Percentiles rank a stretch among this genome's conserved stretches.
Evolutionary conservation across 2,329 filamentous ascomycete species (phyloP).

Genomic region (Cladosporium sphaerospermum): DNA sequence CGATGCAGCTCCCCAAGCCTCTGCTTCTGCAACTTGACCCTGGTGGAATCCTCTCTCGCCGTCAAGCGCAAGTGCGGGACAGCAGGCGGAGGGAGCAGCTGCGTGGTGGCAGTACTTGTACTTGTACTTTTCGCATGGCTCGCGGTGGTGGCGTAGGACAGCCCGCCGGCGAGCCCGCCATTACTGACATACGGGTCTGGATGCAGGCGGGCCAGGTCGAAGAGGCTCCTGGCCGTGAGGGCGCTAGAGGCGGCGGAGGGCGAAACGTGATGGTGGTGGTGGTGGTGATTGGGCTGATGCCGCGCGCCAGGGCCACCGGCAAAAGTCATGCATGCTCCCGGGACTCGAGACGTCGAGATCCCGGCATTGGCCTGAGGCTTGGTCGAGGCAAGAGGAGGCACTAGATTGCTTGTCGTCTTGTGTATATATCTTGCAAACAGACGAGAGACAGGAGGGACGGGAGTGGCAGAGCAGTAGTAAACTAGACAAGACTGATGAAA

Average conservation of each 20-base stretch:
- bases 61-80: slow-evolving; percentile 1
- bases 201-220: slow-evolving; percentile 2
- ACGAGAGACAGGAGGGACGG: too few species aligned
- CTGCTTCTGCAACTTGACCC: slow-evolving; percentile 27
- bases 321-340: slow-evolving; percentile 7
- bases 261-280: slow-evolving; percentile 11
- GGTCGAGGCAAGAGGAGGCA: too few species aligned
- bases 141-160: not conserved
- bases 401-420: too few species aligned
- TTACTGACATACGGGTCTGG: not conserved
- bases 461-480: not conserved
- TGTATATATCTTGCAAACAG: too few species aligned
- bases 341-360: not conserved
- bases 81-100: not conserved
- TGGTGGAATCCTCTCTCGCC: slow-evolving; percentile 21
- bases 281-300: slow-evolving; percentile 10
- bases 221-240: slow-evolving; percentile 1
- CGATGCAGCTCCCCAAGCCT: slow-evolving; percentile 15
- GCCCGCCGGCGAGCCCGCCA: not conserved
- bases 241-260: not conserved
- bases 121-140: not conserved
- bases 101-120: not conserved
- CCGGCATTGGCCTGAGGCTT: not conserved
- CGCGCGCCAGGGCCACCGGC: slow-evolving; percentile 10
- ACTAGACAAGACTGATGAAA: not conserved